Evolutionary conservation across 2,329 filamentous ascomycete genomes (phyloP).

Genomic region (Aspergillus tamarii): DNA sequence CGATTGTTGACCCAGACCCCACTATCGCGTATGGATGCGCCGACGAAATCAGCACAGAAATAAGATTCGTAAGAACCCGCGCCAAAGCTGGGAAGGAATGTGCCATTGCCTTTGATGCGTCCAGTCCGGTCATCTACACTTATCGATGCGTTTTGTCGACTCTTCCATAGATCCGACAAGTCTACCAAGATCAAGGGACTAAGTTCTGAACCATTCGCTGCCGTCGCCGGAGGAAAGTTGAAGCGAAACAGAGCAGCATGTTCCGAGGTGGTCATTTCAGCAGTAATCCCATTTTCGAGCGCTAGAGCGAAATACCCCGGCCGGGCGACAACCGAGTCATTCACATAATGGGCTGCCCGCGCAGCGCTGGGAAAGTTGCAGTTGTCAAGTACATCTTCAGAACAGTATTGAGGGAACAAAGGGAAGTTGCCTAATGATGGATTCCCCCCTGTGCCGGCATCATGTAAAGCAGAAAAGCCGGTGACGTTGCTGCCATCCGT

Average conservation of each 20-base stretch:
- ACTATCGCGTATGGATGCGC: conserved; percentile 57
- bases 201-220: conserved; percentile 10
- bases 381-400: conserved; percentile 61
- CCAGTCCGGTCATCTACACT: conserved; percentile 59
- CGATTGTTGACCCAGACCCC: conserved; percentile 67
- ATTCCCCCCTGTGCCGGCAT: conserved; percentile 53
- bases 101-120: conserved; percentile 64
- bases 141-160: conserved; percentile 61
- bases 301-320: conserved; percentile 69
- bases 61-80: conserved; percentile 61
- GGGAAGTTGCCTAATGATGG: conserved; percentile 75
- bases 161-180: conserved; percentile 65
- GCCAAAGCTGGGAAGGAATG: conserved; percentile 68
- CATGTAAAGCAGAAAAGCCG: conserved; percentile 56
- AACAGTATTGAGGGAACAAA: conserved; percentile 69
- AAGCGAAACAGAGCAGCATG: conserved; percentile 68
- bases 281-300: conserved; percentile 59
- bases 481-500: conserved; percentile 55
- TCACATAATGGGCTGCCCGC: conserved; percentile 52
- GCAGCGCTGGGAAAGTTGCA: conserved; percentile 63
- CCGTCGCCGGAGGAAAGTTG: conserved; percentile 54
- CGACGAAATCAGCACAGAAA: conserved; percentile 70
- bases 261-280: conserved; percentile 68
- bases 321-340: conserved; percentile 58
- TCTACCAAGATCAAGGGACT: conserved; percentile 67